Conservation (phyloP, 2,329 filamentous ascomycete genomes). For the Alternaria consortialis region DNA sequence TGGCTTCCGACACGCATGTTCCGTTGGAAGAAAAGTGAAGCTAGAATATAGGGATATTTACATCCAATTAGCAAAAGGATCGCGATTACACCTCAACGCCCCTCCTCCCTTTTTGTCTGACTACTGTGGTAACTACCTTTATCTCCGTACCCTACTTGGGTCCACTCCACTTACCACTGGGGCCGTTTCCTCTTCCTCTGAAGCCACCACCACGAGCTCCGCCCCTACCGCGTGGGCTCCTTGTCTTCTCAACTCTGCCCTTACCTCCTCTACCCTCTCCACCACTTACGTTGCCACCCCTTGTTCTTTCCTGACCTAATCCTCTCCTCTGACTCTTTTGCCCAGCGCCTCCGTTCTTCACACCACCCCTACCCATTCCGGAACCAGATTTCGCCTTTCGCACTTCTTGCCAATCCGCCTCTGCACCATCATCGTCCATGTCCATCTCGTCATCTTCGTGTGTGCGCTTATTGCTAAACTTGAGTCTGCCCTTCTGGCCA, state of each 20-base stretch:
- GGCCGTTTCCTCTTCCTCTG: conserved; percentile 15
- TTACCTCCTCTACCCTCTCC: conserved; percentile 29
- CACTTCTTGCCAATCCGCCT: conserved; percentile 42
- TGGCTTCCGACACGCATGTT: not conserved
- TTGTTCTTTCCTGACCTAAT: conserved; percentile 49
- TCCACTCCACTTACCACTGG: conserved; percentile 17
- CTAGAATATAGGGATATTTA: not conserved
- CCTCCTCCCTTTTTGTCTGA: conserved; percentile 11
- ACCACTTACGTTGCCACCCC: conserved; percentile 33
- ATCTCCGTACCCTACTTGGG: conserved; percentile 9
- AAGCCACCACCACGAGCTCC: conserved; percentile 22
- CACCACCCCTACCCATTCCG: conserved; percentile 38
- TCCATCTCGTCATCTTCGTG: conserved; percentile 59
- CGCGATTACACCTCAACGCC: conserved; percentile 1
- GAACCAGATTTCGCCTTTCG: conserved; percentile 49
- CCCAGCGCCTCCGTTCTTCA: conserved; percentile 30
- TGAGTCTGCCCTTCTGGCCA: conserved; percentile 68
- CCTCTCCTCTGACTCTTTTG: conserved; percentile 45
- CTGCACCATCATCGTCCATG: conserved; percentile 54
- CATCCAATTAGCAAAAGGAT: not conserved
- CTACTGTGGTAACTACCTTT: not conserved
- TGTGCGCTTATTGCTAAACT: conserved; percentile 63
- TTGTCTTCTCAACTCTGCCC: conserved; percentile 22
- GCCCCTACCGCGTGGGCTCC: conserved; percentile 16
- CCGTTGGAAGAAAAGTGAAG: not conserved